A percentile compares a stretch with the other conserved stretches of the same genome.
Evolutionary conservation across 164 flowering plant species (phyloP).

Genomic region (Vitis labrusca): DNA sequence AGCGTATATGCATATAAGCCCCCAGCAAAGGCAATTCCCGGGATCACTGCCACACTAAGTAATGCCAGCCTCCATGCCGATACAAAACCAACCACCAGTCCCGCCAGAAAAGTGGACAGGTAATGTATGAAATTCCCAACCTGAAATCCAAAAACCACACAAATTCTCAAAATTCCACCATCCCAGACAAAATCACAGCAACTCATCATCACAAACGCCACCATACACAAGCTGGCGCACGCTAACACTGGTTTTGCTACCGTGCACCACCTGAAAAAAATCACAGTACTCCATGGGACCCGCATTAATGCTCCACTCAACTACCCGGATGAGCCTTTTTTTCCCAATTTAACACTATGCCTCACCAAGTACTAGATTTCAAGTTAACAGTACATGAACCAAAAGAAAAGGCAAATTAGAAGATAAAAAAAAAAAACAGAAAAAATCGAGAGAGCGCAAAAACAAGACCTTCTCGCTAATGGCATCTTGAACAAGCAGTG

Average conservation of each 20-base stretch:
- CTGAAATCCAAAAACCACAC: conserved; percentile 27
- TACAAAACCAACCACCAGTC: conserved; percentile 95
- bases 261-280: conserved; percentile 12
- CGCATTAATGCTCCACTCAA: conserved; percentile 18
- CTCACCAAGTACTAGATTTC: conserved; percentile 8
- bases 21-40: conserved; percentile 97
- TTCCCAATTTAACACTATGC: background rate
- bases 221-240: conserved; percentile 7
- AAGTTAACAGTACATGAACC: background rate
- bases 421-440: background rate
- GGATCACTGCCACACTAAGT: conserved; percentile 92
- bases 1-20: conserved; percentile 91
- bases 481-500: conserved; percentile 98
- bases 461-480: conserved; percentile 90
- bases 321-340: conserved; percentile 7
- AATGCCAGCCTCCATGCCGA: conserved; percentile 95
- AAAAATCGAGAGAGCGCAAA: background rate
- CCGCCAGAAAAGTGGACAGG: conserved; percentile 92
- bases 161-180: background rate
- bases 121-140: conserved; percentile 98
- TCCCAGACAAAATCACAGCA: background rate
- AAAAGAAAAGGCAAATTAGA: background rate
- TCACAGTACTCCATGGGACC: conserved; percentile 9
- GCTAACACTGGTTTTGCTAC: conserved; percentile 17
- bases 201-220: conserved; percentile 3